These are phyloP conservation scores for Pseudomicrostroma phylloplanum DNA, from an alignment of 1,284 basidiomycete species.

Conservation along the genomic window DNA sequence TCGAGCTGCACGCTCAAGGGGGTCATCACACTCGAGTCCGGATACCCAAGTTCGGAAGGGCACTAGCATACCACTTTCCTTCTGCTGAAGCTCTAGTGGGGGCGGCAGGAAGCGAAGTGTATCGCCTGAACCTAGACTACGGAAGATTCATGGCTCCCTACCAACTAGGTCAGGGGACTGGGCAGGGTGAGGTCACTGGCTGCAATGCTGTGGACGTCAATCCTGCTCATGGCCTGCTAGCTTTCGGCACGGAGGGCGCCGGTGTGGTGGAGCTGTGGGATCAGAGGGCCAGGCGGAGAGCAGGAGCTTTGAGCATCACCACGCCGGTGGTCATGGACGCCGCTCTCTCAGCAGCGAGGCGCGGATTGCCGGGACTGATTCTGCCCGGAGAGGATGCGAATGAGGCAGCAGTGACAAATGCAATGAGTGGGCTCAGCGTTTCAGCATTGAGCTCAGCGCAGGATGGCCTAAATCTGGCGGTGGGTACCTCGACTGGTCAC, in stretches of 20 bases:
- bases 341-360: constrained; percentile 48
- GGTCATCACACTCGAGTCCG: constrained; percentile 86
- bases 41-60: constrained; percentile 87
- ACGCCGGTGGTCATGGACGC: constrained; percentile 52
- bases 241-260: constrained; percentile 72
- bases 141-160: constrained; percentile 65
- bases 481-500: constrained; percentile 91
- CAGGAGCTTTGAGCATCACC: constrained; percentile 73
- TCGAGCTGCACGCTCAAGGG: constrained; percentile 89
- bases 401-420: constrained; percentile 44
- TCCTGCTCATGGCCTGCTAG: constrained; percentile 81
- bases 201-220: constrained; percentile 92
- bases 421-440: constrained; percentile 59
- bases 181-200: constrained; percentile 60
- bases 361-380: constrained; percentile 45
- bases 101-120: constrained; percentile 76
- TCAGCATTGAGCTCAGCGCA: constrained; percentile 67
- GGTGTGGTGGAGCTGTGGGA: constrained; percentile 95
- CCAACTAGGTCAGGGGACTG: constrained; percentile 32
- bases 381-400: constrained; percentile 21
- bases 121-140: constrained; percentile 88
- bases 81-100: constrained; percentile 72
- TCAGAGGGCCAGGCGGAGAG: constrained; percentile 69
- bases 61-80: constrained; percentile 80
- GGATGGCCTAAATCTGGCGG: constrained; percentile 86